Evolutionary conservation across 2,329 filamentous ascomycete genomes (phyloP).

Genomic region (Botryosphaeria dothidea): DNA sequence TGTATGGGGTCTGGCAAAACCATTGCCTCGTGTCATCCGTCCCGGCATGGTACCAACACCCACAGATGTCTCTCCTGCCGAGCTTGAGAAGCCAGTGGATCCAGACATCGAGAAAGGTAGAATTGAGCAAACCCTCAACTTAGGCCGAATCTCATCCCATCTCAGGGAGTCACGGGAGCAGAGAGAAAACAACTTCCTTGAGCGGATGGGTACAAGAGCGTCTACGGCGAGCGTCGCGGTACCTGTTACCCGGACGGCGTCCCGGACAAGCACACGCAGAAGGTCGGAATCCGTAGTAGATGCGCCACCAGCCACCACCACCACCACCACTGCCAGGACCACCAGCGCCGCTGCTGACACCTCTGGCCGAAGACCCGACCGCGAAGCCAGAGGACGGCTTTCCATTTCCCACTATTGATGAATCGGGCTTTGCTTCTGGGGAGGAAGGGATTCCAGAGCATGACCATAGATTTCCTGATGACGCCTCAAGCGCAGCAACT

Average conservation of each 20-base stretch:
- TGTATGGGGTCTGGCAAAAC: conserved; percentile 57
- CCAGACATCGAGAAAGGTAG: conserved; percentile 41
- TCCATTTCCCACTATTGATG: neutral
- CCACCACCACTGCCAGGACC: neutral
- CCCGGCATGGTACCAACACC: conserved; percentile 54
- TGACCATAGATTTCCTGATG: conserved; percentile 25
- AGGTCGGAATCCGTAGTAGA: neutral
- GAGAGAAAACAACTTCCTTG: conserved; percentile 21
- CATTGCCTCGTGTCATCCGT: conserved; percentile 55
- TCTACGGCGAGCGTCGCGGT: neutral
- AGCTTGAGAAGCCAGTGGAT: conserved; percentile 42
- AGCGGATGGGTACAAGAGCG: neutral
- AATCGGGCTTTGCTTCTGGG: neutral
- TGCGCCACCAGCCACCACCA: too few relatives aligned
- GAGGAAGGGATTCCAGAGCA: neutral
- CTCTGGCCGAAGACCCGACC: neutral
- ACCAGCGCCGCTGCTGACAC: neutral
- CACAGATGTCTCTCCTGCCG: conserved; percentile 31
- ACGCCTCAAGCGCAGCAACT: conserved; percentile 29
- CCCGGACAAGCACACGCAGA: neutral
- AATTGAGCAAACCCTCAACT: conserved; percentile 40
- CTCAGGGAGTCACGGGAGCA: conserved; percentile 48
- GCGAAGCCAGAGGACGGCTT: neutral
- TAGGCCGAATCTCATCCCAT: conserved; percentile 45
- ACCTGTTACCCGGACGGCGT: neutral